Evolutionary conservation across 164 flowering plant species (phyloP).

Genomic region (Stephania yunnanensis): DNA sequence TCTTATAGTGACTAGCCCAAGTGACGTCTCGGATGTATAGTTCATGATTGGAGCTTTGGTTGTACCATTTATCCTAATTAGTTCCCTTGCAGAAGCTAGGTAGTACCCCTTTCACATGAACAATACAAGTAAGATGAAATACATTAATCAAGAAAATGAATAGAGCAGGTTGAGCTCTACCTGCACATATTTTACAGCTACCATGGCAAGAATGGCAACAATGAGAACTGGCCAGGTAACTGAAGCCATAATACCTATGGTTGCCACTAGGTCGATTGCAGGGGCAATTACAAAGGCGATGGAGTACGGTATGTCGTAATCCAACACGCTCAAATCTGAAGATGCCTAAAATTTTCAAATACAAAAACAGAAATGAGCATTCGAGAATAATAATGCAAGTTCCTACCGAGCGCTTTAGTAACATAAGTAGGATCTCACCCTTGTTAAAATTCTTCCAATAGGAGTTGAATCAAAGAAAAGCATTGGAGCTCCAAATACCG

Average conservation of each 20-base stretch:
- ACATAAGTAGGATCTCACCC: slow-evolving; percentile 37
- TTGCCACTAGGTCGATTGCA: slow-evolving; percentile 32
- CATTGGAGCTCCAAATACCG: slow-evolving; percentile 89
- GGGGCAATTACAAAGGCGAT: slow-evolving; percentile 34
- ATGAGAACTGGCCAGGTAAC: slow-evolving; percentile 89
- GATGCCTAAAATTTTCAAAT: slow-evolving; percentile 51
- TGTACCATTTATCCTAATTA: slow-evolving; percentile 77
- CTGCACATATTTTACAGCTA: slow-evolving; percentile 55
- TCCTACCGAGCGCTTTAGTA: background rate
- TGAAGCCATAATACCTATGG: slow-evolving; percentile 51
- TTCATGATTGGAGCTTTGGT: slow-evolving; percentile 90
- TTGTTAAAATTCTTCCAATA: slow-evolving; percentile 71
- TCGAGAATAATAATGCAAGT: background rate
- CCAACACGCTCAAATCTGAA: slow-evolving; percentile 71
- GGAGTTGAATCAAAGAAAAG: slow-evolving; percentile 88
- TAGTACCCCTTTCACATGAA: slow-evolving; percentile 45
- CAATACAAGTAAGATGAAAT: background rate
- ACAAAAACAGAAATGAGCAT: background rate
- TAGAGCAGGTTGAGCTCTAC: slow-evolving; percentile 24
- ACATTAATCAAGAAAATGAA: background rate
- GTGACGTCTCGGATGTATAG: slow-evolving; percentile 73
- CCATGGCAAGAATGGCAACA: slow-evolving; percentile 44
- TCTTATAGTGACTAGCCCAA: slow-evolving; percentile 70
- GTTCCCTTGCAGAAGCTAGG: slow-evolving; percentile 62
- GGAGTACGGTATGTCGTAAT: slow-evolving; percentile 67